Evolutionary conservation across 208 protist genomes (phyloP), one percentile per base, ranked within the genome.

Genomic region (Leishmania gerbilli): DNA sequence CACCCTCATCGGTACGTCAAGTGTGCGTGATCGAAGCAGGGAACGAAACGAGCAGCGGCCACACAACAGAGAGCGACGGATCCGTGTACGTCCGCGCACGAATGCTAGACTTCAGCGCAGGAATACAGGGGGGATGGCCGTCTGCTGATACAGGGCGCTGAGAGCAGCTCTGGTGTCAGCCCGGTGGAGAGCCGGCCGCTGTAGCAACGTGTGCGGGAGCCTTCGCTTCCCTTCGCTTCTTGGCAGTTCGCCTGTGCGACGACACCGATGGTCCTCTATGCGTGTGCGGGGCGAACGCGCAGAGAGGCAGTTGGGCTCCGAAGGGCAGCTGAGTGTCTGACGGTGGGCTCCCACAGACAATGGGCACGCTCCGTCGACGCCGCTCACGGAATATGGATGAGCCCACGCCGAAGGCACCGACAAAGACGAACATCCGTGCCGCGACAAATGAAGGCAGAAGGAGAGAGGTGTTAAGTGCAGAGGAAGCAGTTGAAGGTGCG

Each of bases 1-100:
- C 5, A 97, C 84, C 77, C 84, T 84, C 93, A 97, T 97, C 34
- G 19, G 27, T 77, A 2, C 31, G 13, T 58, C 60, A 47, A 21
- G 64, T 74, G 53, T 17, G 21, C 24, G 11, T 24, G 47, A 27
- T 7, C 27, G 11, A 11, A 8, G 7, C 53, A 45, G 45, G 51
- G 47, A 71, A 17, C 19, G 40, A 49, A 42, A 4, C 3, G 45
- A 34, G 21, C 19, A 55, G 11, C 11, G 13, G 27, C 45, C 42
- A 21, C 24, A 55, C 11, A 19, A n/a, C 1, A 55, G 45, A 34
- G 8, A 31, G 4, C 51, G 27, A 55, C 45, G 1, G 0, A 53
- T 51, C 1, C 27, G 4, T 45, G 21, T 1, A 51, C 15, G 69
- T 27, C 0, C 45, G 34, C 69, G n/a, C 69, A 37, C 24, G 27